phyloP scores from a whole-genome alignment of 2,329 filamentous ascomycete genomes.

The Verticillium albo-atrum region DNA sequence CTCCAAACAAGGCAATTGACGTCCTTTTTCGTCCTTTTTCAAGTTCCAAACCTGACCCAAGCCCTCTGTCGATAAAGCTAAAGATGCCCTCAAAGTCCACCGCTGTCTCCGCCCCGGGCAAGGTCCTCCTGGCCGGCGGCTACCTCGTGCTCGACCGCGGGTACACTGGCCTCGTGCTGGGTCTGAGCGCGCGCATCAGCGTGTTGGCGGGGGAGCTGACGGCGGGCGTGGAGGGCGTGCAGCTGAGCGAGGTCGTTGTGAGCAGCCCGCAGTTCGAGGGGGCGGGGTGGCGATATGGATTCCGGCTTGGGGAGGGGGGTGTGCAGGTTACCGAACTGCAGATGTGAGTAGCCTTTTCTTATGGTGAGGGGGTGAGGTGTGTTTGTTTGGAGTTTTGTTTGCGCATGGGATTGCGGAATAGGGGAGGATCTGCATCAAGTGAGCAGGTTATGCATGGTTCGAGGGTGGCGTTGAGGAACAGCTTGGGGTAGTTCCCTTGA shows the following conservation, averaged over 20 bases:
- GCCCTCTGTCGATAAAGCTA: too few species aligned
- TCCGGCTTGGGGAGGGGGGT: conserved; percentile 69
- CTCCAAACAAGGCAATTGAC: not conserved
- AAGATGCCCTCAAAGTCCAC: conserved; percentile 13
- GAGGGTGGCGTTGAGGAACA: not conserved
- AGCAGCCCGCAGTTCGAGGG: conserved; percentile 86
- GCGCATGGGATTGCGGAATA: not conserved
- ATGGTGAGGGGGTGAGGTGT: not conserved
- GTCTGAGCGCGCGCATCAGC: conserved; percentile 64
- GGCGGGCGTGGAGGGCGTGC: conserved; percentile 55
- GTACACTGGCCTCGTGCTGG: conserved; percentile 73
- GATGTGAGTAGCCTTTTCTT: conserved; percentile 52
- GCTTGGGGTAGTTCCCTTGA: too few species aligned
- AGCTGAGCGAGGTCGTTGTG: conserved; percentile 72
- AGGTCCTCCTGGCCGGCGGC: conserved; percentile 90
- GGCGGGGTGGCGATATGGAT: conserved; percentile 84
- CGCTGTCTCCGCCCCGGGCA: conserved; percentile 87
- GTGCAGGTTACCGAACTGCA: conserved; percentile 76
- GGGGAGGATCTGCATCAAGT: not conserved
- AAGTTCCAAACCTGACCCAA: too few species aligned
- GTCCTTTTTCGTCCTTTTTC: too few species aligned
- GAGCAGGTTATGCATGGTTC: not conserved
- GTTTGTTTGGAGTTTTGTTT: not conserved
- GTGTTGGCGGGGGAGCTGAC: conserved; percentile 54
- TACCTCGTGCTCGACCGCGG: conserved; percentile 89